These are phyloP conservation scores for Rossbeevera mucosa DNA, from an alignment of 768 basidiomycete genomes.

Conservation along the genomic window DNA sequence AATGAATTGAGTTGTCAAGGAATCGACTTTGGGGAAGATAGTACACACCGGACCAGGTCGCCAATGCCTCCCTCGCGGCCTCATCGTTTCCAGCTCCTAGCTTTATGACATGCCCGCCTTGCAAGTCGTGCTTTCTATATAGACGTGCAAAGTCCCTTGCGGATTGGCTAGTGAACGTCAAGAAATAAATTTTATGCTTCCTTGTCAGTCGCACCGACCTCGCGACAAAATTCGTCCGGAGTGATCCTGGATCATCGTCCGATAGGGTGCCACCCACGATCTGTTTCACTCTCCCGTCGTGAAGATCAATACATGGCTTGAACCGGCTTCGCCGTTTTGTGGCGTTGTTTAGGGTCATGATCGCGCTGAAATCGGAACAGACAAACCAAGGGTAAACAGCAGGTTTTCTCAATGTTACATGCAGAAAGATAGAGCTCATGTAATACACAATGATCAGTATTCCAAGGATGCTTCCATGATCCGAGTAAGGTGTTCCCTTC, in stretches of 20 bases:
- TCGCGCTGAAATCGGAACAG: neutral
- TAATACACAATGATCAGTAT: slow-evolving; percentile 42
- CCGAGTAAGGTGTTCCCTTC: slow-evolving; percentile 70
- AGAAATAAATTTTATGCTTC: neutral
- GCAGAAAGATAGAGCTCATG: slow-evolving; percentile 2
- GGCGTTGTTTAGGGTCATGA: neutral
- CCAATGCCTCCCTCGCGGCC: slow-evolving; percentile 81
- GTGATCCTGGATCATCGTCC: slow-evolving; percentile 49
- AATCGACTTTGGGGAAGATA: slow-evolving; percentile 5
- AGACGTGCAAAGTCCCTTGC: slow-evolving; percentile 76
- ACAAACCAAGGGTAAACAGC: neutral
- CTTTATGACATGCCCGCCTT: slow-evolving; percentile 95
- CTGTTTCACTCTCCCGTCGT: slow-evolving; percentile 94
- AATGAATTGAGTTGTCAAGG: slow-evolving; percentile 1
- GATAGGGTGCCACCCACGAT: slow-evolving; percentile 95
- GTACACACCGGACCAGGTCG: slow-evolving; percentile 70
- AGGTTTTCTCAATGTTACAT: slow-evolving; percentile 2
- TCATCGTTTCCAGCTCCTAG: slow-evolving; percentile 85
- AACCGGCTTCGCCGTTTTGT: slow-evolving; percentile 47
- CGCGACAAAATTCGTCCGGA: slow-evolving; percentile 90
- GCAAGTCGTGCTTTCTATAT: slow-evolving; percentile 63
- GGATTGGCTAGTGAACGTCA: slow-evolving; percentile 51
- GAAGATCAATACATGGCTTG: slow-evolving; percentile 95
- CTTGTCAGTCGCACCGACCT: slow-evolving; percentile 43
- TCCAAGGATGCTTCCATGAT: slow-evolving; percentile 80